Evolutionary conservation across 495 filamentous ascomycete species (phyloP), one percentile per base, ranked within the genome.

Genomic region (Aspergillus egyptiacus): DNA sequence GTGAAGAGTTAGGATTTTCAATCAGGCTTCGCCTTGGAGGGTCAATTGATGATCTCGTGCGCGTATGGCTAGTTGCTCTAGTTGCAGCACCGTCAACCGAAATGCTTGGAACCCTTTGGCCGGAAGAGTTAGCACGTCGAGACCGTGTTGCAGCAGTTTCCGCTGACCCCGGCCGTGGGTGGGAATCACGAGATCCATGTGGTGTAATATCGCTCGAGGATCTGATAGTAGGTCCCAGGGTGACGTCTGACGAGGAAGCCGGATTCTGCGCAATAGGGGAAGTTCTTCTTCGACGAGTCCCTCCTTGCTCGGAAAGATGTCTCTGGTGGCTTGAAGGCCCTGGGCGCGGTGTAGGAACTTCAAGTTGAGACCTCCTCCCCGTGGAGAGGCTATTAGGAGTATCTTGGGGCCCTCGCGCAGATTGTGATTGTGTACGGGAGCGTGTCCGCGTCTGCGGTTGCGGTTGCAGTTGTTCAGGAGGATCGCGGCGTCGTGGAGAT

Each of bases 311-410:
- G 1, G 78, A 80, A 14, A 77, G 69, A 39, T 75, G 69, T 40
- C 70, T 67, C 28, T 69, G 72, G 45, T 75, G 77, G 5, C 56
- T 51, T n/a, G 50, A 46, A 2, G 57, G 24, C 6, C 51, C 60
- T 15, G 68, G 59, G 3, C 64, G 68, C 18, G 71, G 57, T 18
- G 56, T 52, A 1, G 58, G 46, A 10, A 73, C 70, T 46, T 77
- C 73, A 32, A 83, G 68, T 22, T 82, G 58, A 58, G 76, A 75
- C 9, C 78, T 78, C 37, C 79, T 65, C 2, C 78, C 80, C 4
- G 79, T 60, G 3, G 80, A 77, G 6, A 78, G 79, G 35, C 72
- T 63, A 30, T 71, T 64, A 48, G n/a, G 49, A 38, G 39, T 57
- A 52, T 14, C 62, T 57, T 28, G 54, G 35, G 59, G 25, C 37